These are phyloP conservation scores for Mercurialis annua DNA, from an alignment of 345 rosid genomes.

Conservation along the genomic window DNA sequence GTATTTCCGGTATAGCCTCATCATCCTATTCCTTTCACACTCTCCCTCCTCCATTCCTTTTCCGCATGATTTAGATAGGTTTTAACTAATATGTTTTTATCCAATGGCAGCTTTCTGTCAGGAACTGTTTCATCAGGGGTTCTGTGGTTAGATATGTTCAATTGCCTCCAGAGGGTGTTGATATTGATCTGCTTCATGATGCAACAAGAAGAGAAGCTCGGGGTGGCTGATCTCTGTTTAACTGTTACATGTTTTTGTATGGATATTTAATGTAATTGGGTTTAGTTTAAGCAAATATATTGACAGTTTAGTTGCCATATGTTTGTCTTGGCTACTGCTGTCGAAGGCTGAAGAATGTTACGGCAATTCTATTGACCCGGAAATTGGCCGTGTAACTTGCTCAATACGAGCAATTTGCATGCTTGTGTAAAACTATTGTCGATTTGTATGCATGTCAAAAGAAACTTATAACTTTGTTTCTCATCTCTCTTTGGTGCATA, in stretches of 20 bases:
- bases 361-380: too few relatives aligned
- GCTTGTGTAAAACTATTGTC: too few relatives aligned
- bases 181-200: conserved; percentile 92
- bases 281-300: conserved; percentile 18
- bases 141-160: conserved; percentile 98
- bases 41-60: not conserved
- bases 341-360: too few relatives aligned
- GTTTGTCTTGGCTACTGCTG: conserved; percentile 1
- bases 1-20: not conserved
- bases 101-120: conserved; percentile 80
- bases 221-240: conserved; percentile 52
- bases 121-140: conserved; percentile 98
- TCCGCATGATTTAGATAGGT: not conserved
- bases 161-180: conserved; percentile 93
- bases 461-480: too few relatives aligned
- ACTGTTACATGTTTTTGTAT: conserved; percentile 11
- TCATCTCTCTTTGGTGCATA: too few relatives aligned
- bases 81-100: conserved; percentile 15
- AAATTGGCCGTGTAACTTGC: not conserved
- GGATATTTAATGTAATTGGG: conserved; percentile 20
- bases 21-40: not conserved
- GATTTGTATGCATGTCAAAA: too few relatives aligned
- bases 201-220: conserved; percentile 99
- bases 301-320: conserved; percentile 13
- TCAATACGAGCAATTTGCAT: too few relatives aligned